Conservation (phyloP, 345 rosid species). For the Fremontodendron californicum region DNA sequence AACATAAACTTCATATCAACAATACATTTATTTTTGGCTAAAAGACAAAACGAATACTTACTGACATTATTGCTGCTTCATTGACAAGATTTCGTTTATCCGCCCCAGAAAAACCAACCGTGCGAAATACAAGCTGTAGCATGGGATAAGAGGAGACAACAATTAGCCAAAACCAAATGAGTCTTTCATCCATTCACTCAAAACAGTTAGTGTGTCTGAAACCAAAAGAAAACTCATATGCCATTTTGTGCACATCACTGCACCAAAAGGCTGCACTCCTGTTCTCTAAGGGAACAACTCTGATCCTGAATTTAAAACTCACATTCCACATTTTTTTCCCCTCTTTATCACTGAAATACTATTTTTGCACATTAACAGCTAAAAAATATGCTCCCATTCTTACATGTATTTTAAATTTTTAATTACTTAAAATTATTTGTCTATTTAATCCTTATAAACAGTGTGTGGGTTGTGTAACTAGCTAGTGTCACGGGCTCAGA, state of each 20-base stretch:
- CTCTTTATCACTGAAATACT: neutral
- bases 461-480: neutral
- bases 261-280: neutral
- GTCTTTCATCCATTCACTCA: neutral
- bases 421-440: neutral
- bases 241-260: neutral
- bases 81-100: constrained; percentile 92
- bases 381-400: neutral
- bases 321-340: neutral
- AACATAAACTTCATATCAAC: neutral
- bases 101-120: constrained; percentile 96
- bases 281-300: neutral
- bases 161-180: constrained; percentile 5
- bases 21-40: neutral
- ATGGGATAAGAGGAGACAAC: neutral
- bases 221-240: neutral
- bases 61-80: constrained; percentile 95
- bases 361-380: neutral
- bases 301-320: neutral
- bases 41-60: constrained; percentile 34
- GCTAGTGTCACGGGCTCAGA: too few relatives aligned
- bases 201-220: neutral
- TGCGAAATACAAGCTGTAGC: constrained; percentile 82
- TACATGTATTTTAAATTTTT: too few relatives aligned
- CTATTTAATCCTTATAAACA: neutral